Evolutionary conservation across 306 rosid species (phyloP), one percentile per base, ranked within the genome.

Genomic region (Datisca glomerata): DNA sequence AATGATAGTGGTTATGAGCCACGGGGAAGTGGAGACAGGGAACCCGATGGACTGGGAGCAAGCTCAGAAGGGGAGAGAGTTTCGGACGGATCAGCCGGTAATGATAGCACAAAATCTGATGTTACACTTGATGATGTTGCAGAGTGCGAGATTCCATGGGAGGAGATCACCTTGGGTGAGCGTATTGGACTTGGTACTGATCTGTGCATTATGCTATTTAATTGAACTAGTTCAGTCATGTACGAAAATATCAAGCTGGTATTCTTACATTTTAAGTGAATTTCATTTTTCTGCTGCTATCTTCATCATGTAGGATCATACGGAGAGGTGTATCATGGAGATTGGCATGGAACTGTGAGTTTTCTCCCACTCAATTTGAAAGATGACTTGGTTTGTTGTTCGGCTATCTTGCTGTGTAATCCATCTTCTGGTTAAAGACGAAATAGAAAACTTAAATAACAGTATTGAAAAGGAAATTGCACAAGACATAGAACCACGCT

Each of bases 261-360:
- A 56, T 34, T 60, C 56, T 35, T 48, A 31, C 11, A 20, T 43
- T 16, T 37, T 29, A 25, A 19, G 28, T 20, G 24, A 41, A 42
- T 66, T 65, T 46, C 51, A 46, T 39, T 25, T 42, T 12, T 45
- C 64, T 34, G 46, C 60, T 54, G 34, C 37, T 12, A 56, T 20
- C 38, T 48, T 49, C 62, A 36, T 35, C 40, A 42, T 80, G 68
- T 67, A 89, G 97, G 97, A 57, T 80, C 95, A n/a, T 89, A 89
- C 58, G 97, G 97, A 40, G 97, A 89, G 79, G 97, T 89, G 31
- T 80, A 83, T 63, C 95, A 64, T 14, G 95, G 95, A 47, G 97
- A 83, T 55, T 89, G 93, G 95, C 80, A 57, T 59, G 97, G 95
- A 68, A 89, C 97, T 39, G 97, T 89, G 71, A 74, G 97, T 76